These are phyloP conservation scores for Crucibulum laeve DNA, from an alignment of 768 basidiomycete genomes.

Conservation along the genomic window DNA sequence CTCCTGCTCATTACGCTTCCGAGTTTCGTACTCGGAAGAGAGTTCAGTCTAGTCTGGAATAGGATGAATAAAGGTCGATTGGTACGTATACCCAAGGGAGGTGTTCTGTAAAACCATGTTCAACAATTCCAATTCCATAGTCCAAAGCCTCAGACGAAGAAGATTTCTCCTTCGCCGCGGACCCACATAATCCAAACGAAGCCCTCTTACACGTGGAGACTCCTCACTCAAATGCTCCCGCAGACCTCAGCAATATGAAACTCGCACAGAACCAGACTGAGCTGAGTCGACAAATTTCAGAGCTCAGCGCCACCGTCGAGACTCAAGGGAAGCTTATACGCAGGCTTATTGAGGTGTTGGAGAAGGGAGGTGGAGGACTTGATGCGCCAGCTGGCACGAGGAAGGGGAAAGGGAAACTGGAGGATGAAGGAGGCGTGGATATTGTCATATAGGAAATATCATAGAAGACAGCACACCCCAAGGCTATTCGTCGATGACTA, in stretches of 20 bases:
- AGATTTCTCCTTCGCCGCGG: neutral
- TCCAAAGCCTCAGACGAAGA: constrained; percentile 7
- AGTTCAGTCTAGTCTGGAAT: constrained; percentile 91
- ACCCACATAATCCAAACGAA: constrained; percentile 5
- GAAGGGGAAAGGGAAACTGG: no score
- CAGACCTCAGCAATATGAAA: constrained; percentile 55
- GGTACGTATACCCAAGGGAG: neutral
- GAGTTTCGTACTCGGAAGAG: constrained; percentile 86
- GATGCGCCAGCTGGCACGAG: no score
- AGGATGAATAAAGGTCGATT: constrained; percentile 49
- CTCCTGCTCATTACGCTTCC: constrained; percentile 87
- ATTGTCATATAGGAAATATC: no score
- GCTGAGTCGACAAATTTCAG: constrained; percentile 59
- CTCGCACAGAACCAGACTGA: constrained; percentile 65
- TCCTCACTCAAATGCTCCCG: constrained; percentile 8
- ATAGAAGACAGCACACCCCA: no score
- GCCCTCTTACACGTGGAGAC: constrained; percentile 9
- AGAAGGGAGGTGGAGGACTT: no score
- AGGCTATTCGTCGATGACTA: no score
- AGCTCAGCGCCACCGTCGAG: constrained; percentile 52
- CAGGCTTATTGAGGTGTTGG: constrained; percentile 27
- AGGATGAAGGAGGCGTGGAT: no score
- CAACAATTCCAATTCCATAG: neutral
- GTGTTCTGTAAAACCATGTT: no score
- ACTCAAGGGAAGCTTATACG: constrained; percentile 50